Conservation (phyloP, 2,329 filamentous ascomycete genomes). For the Parastagonospora avenae region DNA sequence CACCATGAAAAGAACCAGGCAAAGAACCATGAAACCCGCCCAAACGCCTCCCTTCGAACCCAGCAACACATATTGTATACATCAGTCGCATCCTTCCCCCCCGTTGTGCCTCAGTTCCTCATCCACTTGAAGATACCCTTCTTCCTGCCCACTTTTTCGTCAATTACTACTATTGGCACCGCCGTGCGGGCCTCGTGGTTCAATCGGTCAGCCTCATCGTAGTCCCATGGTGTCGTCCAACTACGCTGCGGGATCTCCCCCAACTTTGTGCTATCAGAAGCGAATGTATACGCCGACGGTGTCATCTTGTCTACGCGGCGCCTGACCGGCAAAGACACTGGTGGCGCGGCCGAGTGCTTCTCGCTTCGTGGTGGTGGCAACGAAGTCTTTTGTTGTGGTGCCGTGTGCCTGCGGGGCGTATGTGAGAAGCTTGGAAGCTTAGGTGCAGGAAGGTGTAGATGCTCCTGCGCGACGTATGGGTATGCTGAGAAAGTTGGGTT, state of each 20-base stretch:
- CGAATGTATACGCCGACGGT: slow-evolving; percentile 50
- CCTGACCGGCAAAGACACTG: neutral
- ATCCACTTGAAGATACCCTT: slow-evolving; percentile 31
- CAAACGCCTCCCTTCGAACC: neutral
- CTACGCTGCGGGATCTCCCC: slow-evolving; percentile 55
- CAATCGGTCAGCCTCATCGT: slow-evolving; percentile 47
- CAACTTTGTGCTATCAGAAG: slow-evolving; percentile 54
- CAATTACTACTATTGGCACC: slow-evolving; percentile 4
- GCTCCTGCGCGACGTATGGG: slow-evolving; percentile 13
- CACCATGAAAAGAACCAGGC: neutral
- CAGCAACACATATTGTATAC: neutral
- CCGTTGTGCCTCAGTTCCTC: slow-evolving; percentile 8
- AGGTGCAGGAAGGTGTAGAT: slow-evolving; percentile 18
- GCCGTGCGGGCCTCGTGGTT: slow-evolving; percentile 41
- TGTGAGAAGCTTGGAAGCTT: slow-evolving; percentile 18
- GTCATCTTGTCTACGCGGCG: slow-evolving; percentile 44
- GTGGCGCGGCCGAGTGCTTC: slow-evolving; percentile 2
- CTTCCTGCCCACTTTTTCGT: slow-evolving; percentile 14
- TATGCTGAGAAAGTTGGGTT: slow-evolving; percentile 11
- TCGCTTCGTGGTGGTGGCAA: neutral
- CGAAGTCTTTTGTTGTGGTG: slow-evolving; percentile 1
- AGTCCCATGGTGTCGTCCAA: slow-evolving; percentile 52
- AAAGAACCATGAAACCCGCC: neutral
- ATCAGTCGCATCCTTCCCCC: neutral
- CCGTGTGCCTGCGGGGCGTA: slow-evolving; percentile 11